These are phyloP conservation scores for Castanea crenata DNA, from an alignment of 306 rosid genomes.

Conservation along the genomic window DNA sequence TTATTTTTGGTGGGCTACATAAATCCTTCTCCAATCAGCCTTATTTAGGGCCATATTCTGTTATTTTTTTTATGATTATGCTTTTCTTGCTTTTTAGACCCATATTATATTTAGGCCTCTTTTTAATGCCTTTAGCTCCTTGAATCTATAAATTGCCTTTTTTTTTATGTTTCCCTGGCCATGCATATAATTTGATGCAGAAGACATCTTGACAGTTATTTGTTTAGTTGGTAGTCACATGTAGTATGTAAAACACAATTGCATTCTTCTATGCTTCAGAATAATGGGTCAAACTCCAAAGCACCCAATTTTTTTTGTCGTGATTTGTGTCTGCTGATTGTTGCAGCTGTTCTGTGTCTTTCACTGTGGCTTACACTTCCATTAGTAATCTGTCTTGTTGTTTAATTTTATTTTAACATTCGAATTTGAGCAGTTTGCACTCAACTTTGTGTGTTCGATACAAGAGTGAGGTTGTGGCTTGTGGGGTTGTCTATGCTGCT, in stretches of 20 bases:
- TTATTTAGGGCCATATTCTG: too few species aligned
- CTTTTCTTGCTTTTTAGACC: too few species aligned
- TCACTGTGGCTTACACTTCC: background rate
- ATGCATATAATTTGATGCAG: too few species aligned
- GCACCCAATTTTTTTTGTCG: background rate
- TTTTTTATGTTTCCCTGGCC: too few species aligned
- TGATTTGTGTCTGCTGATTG: background rate
- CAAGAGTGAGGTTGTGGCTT: constrained; percentile 97
- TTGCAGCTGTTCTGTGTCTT: background rate
- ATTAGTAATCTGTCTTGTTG: background rate
- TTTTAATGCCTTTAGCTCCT: too few species aligned
- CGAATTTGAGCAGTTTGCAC: constrained; percentile 60
- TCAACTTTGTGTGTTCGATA: constrained; percentile 89
- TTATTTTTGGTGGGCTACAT: too few species aligned
- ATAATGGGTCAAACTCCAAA: background rate
- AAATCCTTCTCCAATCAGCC: too few species aligned
- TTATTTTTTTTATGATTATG: too few species aligned
- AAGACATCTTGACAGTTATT: background rate
- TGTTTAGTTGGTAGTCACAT: background rate
- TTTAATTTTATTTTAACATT: background rate
- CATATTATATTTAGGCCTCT: too few species aligned
- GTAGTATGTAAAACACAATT: background rate
- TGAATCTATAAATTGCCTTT: too few species aligned
- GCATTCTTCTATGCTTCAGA: background rate
- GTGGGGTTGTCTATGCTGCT: constrained; percentile 95